These are phyloP conservation scores for Vaccinium darrowii DNA, from an alignment of 148 eudicot genomes.

Conservation along the genomic window DNA sequence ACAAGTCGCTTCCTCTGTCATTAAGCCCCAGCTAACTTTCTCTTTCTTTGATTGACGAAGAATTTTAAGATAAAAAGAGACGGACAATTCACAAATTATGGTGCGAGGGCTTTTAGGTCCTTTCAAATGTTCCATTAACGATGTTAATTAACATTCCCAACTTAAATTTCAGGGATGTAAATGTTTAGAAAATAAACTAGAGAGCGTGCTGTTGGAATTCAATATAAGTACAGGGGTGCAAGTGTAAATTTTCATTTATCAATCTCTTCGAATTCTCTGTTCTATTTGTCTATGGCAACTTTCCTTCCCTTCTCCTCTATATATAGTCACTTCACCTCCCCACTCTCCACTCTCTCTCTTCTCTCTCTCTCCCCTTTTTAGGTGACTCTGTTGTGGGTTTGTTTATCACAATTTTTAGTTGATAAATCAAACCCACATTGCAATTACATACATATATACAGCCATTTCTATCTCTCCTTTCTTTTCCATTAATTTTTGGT, in stretches of 20 bases:
- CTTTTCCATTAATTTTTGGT: background rate
- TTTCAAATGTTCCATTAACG: background rate
- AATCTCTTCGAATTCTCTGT: slow-evolving; percentile 32
- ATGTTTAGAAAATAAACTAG: background rate
- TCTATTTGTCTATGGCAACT: slow-evolving; percentile 29
- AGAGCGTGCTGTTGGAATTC: background rate
- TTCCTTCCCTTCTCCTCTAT: slow-evolving; percentile 40
- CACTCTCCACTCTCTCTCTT: slow-evolving; percentile 23
- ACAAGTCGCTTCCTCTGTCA: too few relatives aligned
- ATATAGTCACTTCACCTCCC: slow-evolving; percentile 49
- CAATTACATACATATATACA: background rate
- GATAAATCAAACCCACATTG: slow-evolving; percentile 54
- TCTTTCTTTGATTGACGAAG: too few relatives aligned
- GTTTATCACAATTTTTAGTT: slow-evolving; percentile 57
- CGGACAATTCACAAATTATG: background rate
- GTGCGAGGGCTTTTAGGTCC: background rate
- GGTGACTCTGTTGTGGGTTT: slow-evolving; percentile 25
- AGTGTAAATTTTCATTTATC: slow-evolving; percentile 28
- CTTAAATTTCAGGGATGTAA: background rate
- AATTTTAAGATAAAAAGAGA: too few relatives aligned
- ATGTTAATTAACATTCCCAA: background rate
- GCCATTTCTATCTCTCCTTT: slow-evolving; percentile 7
- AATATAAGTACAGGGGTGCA: background rate
- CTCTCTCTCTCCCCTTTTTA: background rate
- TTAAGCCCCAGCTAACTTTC: background rate